Conservation (phyloP, 164 flowering plant genomes). For the Tinospora cordifolia region DNA sequence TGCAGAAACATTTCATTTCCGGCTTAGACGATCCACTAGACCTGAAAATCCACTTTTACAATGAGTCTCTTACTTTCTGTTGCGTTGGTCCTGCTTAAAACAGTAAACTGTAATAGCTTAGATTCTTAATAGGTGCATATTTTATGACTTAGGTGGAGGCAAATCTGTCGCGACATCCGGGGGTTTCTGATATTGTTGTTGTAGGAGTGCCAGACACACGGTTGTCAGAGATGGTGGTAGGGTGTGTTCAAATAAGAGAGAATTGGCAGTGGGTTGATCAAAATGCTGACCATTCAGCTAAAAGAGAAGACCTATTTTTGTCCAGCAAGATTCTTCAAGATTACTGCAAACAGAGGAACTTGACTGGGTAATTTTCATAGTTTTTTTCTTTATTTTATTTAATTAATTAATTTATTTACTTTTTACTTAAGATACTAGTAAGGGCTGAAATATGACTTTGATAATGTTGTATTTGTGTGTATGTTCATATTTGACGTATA, state of each 20-base stretch:
- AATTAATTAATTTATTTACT: too few relatives aligned
- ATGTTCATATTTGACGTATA: too few relatives aligned
- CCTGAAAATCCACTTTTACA: not conserved
- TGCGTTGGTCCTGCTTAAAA: not conserved
- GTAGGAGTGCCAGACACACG: too few relatives aligned
- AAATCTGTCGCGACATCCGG: constrained; percentile 61
- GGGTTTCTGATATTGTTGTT: constrained; percentile 39
- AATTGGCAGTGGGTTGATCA: too few relatives aligned
- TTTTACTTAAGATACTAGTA: too few relatives aligned
- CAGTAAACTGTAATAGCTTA: not conserved
- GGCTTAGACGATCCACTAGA: not conserved
- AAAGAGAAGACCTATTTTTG: constrained; percentile 16
- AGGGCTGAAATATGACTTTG: too few relatives aligned
- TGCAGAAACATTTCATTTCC: not conserved
- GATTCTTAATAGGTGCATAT: too few relatives aligned
- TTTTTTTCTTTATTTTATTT: too few relatives aligned
- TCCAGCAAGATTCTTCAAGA: constrained; percentile 41
- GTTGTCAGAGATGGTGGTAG: too few relatives aligned
- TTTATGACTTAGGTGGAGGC: constrained; percentile 89
- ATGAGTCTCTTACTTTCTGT: not conserved
- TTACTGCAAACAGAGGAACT: constrained; percentile 42
- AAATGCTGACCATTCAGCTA: too few relatives aligned
- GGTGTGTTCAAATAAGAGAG: too few relatives aligned
- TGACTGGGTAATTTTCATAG: constrained; percentile 46
- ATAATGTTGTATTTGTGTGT: too few relatives aligned